Evolutionary conservation across 1,284 basidiomycete species (phyloP), one percentile per base, ranked within the genome.

Genomic region (Polyporus tsugae): DNA sequence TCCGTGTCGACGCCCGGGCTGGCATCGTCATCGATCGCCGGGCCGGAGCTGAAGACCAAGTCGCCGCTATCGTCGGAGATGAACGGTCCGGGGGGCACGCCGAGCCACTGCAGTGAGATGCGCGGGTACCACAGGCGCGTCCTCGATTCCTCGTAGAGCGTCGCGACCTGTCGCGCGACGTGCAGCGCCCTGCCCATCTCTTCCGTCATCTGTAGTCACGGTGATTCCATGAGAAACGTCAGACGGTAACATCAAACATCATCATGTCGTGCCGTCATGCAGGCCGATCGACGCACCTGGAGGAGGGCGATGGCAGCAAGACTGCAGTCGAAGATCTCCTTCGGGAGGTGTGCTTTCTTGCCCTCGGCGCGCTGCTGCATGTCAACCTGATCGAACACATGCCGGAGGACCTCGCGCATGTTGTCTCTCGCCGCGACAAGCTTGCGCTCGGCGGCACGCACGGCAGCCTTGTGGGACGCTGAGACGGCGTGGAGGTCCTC

Each of bases 61-160:
- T 78, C 73, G 25, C 76, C 77, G n/a, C 75, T 72, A 57, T 83
- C 83, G 58, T 85, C 84, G 25, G 78, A 72, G 44, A 85, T 77
- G 53, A 82, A 77, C 2, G 80, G 77, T 2, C 80, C 78, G 1
- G 84, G 81, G 2, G 84, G 76, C n/a, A 83, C 79, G 33, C 85
- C 85, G 10, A 86, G 80, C 86, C 86, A 87, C 9, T 82, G 80
- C 44, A 79, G 75, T 11, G 84, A 82, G 33, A 86, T 72, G 41
- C 77, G 83, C 11, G 84, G 85, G 70, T 81, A 78, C 83, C 84
- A 86, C 2, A 87, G 76, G 11, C 82, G 82, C 17, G 80, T 74
- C 15, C 60, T 66, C 5, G 82, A 81, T 19, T 73, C 75, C 44
- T 82, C 78, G 71, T 84, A 82, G 15, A 76, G 70, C 17, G 71